Evolutionary conservation across 1,139 yeast genomes (phyloP).

Genomic region (Scheffersomyces illinoinensis): DNA sequence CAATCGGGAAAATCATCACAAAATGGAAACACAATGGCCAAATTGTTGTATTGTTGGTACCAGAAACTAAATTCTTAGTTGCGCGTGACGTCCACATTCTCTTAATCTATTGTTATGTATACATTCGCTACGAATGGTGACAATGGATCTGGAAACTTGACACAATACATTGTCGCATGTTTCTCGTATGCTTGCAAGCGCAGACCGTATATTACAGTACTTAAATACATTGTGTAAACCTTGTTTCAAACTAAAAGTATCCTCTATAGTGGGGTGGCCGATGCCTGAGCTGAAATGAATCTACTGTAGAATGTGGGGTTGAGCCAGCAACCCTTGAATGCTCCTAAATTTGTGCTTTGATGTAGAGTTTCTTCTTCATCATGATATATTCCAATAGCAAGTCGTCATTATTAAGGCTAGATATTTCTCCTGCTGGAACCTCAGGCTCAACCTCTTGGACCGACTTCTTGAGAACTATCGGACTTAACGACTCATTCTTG

Average conservation of each 20-base stretch:
- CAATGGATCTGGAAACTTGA: background rate
- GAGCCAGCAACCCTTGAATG: background rate
- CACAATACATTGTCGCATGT: background rate
- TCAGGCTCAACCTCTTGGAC: constrained; percentile 5
- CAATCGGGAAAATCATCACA: background rate
- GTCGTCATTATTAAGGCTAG: constrained; percentile 13
- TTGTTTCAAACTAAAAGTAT: background rate
- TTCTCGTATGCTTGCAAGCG: background rate
- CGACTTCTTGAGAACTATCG: constrained; percentile 23
- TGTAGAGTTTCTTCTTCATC: constrained; percentile 26
- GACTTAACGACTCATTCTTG: constrained; percentile 23
- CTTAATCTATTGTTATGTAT: background rate
- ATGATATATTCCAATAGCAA: constrained; percentile 29
- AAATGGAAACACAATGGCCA: background rate
- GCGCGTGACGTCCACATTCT: background rate
- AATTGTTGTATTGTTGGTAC: background rate
- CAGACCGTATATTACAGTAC: background rate
- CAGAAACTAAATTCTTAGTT: background rate
- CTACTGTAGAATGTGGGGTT: background rate
- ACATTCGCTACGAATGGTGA: background rate
- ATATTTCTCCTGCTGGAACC: background rate
- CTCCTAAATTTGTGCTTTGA: constrained; percentile 16
- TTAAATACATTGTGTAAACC: background rate
- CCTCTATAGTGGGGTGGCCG: background rate
- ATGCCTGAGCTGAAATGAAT: background rate